These are phyloP conservation scores for Magnusiomyces magnusii DNA, from an alignment of 1,139 yeast species.

Conservation along the genomic window DNA sequence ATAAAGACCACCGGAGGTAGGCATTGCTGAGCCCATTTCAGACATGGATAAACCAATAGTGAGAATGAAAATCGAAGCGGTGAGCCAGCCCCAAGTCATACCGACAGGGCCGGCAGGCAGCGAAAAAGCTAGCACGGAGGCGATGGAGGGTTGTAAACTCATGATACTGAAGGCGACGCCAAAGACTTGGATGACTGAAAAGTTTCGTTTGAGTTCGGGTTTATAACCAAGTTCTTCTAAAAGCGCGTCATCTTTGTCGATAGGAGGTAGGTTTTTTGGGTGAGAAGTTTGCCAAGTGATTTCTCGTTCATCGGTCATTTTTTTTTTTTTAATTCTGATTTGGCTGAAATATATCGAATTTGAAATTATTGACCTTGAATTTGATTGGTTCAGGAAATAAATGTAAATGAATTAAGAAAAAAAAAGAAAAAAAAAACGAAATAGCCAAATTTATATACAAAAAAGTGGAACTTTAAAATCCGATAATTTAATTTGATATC, in stretches of 20 bases:
- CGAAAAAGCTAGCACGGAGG: conserved; percentile 35
- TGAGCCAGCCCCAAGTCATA: conserved; percentile 59
- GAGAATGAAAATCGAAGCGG: conserved; percentile 44
- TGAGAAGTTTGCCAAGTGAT: neutral
- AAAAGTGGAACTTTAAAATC: too few species aligned
- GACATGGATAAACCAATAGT: conserved; percentile 45
- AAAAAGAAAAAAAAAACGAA: too few species aligned
- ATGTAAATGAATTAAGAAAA: too few species aligned
- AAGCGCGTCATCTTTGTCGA: conserved; percentile 26
- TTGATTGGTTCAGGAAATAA: too few species aligned
- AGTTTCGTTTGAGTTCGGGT: conserved; percentile 63
- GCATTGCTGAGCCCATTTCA: conserved; percentile 56
- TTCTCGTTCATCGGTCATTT: too few species aligned
- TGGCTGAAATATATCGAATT: too few species aligned
- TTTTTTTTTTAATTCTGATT: too few species aligned
- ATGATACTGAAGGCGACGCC: conserved; percentile 57
- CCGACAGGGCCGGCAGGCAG: conserved; percentile 53
- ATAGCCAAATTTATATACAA: too few species aligned
- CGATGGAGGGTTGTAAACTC: conserved; percentile 62
- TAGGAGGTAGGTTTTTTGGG: neutral
- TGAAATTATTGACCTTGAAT: too few species aligned
- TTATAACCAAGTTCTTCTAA: conserved; percentile 52
- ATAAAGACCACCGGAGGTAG: conserved; percentile 60
- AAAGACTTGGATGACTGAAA: conserved; percentile 52
- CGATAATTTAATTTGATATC: too few species aligned